Conservation (phyloP, 192 early-diverging fungal species). For the Coemansia guatemalensis region DNA sequence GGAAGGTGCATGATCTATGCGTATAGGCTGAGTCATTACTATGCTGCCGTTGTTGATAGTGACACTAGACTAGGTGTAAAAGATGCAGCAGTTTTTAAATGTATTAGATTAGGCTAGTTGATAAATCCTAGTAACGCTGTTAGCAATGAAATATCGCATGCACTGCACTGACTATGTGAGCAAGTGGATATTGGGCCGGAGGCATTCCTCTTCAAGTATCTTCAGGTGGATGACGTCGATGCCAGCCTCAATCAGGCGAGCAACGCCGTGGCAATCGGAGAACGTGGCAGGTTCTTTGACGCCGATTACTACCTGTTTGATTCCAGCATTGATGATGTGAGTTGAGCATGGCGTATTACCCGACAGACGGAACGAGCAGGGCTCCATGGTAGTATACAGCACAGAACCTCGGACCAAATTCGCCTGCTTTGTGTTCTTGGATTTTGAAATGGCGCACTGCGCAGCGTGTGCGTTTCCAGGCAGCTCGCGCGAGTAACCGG, state of each 20-base stretch:
- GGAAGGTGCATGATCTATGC: conserved; percentile 6
- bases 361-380: conserved; percentile 84
- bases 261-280: conserved; percentile 76
- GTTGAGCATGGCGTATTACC: conserved; percentile 79
- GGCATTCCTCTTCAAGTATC: conserved; percentile 73
- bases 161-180: conserved; percentile 13
- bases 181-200: conserved; percentile 71
- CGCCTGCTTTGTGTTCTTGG: conserved; percentile 37
- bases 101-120: too few species aligned
- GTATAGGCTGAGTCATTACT: too few species aligned
- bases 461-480: conserved; percentile 98
- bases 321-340: conserved; percentile 62
- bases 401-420: conserved; percentile 54
- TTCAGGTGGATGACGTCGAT: conserved; percentile 75
- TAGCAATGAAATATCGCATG: too few species aligned
- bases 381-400: conserved; percentile 99
- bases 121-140: too few species aligned
- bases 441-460: conserved; percentile 82
- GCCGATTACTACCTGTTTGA: conserved; percentile 84
- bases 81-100: too few species aligned
- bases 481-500: conserved; percentile 90
- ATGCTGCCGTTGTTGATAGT: too few species aligned
- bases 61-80: too few species aligned
- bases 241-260: conserved; percentile 66
- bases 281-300: conserved; percentile 88